Evolutionary conservation across 306 rosid species (phyloP), one percentile per base, ranked within the genome.

Genomic region (Abrus precatorius): DNA sequence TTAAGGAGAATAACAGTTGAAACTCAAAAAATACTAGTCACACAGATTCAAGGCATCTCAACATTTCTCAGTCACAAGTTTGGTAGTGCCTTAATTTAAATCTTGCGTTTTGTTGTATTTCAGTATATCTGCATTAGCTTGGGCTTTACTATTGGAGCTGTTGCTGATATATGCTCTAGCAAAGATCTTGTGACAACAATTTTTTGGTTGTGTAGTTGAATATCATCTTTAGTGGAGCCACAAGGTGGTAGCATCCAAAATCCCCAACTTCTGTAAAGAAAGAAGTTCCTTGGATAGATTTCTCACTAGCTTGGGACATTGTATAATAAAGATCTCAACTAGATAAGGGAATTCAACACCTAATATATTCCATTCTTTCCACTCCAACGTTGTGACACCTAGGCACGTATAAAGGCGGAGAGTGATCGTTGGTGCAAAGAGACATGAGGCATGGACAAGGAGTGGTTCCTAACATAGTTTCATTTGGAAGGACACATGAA

Each of bases 111-210:
- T 82, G 11, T 61, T 78, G 61, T 63, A 73, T 79, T 69, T 77
- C 93, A 92, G 98, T 94, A 83, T 82, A 94, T 92, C 78, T 92
- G 97, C 80, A 94, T 92, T 83, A 92, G 98, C 86, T 86, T 94
- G 91, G 98, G 98, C 74, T 91, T 92, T 44, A 90, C 96, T 27
- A 48, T 88, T 60, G 98, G 88, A 78, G 96, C 98, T 80, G 78
- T 92, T 74, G 91, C 98, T 62, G 90, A 91, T 79, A 72, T 92
- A 82, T 85, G 88, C 43, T 83, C 93, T 40, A 87, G 87, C 68
- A 87, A 85, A 79, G 93, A 94, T 81, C 92, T 87, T 75, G 40
- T 83, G 57, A 97, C 89, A 20, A 20, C 20, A 20, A 20, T 20
- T 40, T 49, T 8, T 69, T 34, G 9, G 55, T 38, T 73, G 45